Evolutionary conservation across 1,284 basidiomycete species (phyloP), one percentile per base, ranked within the genome.

Genomic region (Apiotrichum sp.): DNA sequence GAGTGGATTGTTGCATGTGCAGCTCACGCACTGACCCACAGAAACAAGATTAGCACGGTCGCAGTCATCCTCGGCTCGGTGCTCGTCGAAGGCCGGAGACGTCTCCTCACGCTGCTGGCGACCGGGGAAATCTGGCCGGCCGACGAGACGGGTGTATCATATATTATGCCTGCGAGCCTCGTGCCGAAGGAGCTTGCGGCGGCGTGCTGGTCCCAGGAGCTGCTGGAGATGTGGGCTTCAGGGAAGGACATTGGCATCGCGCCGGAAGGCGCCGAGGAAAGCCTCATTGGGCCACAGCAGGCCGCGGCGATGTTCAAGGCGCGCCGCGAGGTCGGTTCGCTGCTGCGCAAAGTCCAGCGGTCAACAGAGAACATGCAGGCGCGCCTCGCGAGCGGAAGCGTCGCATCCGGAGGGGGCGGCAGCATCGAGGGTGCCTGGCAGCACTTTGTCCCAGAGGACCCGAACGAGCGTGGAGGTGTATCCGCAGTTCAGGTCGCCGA

Each of bases 111-210:
- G 8, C 65, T 77, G 9, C 62, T 63, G 16, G 32, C 62, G 0
- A 59, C 62, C 7, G 76, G 76, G 8, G 70, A 71, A 45, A 62
- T 71, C 35, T 69, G 71, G 62, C 74, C 73, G 3, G 57, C 71
- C 6, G 59, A 62, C 5, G 16, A 62, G 3, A 66, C 70, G 46
- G 74, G 77, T 60, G 65, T 78, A 8, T 72, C 72, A 57, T 77
- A 69, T 57, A 61, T 71, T 56, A 65, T 77, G 59, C 75, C 74
- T 0, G 41, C 61, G 0, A 66, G 67, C 1, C 57, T 75, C 14
- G 55, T 72, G 4, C 56, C 66, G 8, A 40, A 55, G 3, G 35
- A 54, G 0, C 39, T 68, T 1, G 57, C 62, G 13, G 50, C 59
- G 6, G 31, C 46, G 47, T 67, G 66, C 39, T 71, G 69, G 69